Percentiles rank a stretch among this genome's conserved stretches.
Evolutionary conservation across 2,329 filamentous ascomycete species (phyloP).

Genomic region (Simplicillium sp.): DNA sequence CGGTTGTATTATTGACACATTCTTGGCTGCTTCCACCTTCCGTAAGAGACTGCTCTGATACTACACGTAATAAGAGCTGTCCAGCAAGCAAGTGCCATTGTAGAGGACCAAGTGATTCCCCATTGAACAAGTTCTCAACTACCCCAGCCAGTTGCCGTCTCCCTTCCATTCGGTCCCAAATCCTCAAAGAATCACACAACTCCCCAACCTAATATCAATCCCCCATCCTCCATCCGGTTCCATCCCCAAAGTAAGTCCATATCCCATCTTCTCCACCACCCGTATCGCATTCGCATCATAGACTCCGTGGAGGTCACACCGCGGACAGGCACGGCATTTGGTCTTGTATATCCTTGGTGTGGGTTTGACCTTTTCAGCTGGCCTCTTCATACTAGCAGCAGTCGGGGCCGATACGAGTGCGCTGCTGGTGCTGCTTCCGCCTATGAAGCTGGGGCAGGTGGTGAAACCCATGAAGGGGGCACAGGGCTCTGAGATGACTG

Average conservation of each 20-base stretch:
- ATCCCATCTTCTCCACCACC: slow-evolving; percentile 32
- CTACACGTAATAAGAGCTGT: too few relatives aligned
- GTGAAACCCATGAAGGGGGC: slow-evolving; percentile 38
- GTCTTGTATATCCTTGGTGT: slow-evolving; percentile 25
- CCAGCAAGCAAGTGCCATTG: too few relatives aligned
- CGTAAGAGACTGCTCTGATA: too few relatives aligned
- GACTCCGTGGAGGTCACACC: slow-evolving; percentile 24
- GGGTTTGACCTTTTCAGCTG: slow-evolving; percentile 16
- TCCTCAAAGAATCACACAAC: slow-evolving; percentile 23
- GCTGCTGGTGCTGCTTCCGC: slow-evolving; percentile 16
- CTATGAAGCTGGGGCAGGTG: slow-evolving; percentile 33
- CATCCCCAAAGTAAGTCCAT: slow-evolving; percentile 36
- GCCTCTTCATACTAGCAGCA: background rate
- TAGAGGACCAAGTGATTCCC: too few relatives aligned
- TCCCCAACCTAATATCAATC: slow-evolving; percentile 19
- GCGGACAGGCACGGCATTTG: slow-evolving; percentile 27
- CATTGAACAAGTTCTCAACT: too few relatives aligned
- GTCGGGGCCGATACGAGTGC: slow-evolving; percentile 4
- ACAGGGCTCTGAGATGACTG: slow-evolving; percentile 36
- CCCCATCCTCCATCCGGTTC: slow-evolving; percentile 31
- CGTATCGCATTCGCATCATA: slow-evolving; percentile 40
- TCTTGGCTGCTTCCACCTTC: too few relatives aligned
- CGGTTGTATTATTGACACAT: too few relatives aligned
- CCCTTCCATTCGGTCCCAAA: too few relatives aligned
- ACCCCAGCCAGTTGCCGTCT: too few relatives aligned